These are phyloP conservation scores for Hymenoscyphus infarciens DNA, from an alignment of 2,329 filamentous ascomycete species.

Conservation along the genomic window DNA sequence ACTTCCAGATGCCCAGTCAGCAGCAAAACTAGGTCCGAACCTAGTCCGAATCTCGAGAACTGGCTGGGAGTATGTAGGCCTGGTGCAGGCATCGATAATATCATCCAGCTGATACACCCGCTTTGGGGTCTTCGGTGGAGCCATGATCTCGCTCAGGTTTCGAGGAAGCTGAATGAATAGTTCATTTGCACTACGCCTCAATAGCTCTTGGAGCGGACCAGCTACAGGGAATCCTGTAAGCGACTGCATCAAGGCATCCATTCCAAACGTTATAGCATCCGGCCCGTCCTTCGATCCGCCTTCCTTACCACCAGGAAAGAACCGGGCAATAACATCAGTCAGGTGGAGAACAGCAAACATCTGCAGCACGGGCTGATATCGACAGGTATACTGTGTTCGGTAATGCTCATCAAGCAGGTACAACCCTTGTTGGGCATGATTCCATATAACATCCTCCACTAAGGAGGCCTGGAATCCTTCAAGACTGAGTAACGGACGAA, in stretches of 20 bases:
- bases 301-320: constrained; percentile 29
- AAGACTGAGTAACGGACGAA: constrained; percentile 33
- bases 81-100: constrained; percentile 34
- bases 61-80: constrained; percentile 33
- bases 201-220: constrained; percentile 32
- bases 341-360: constrained; percentile 35
- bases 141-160: constrained; percentile 23
- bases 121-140: constrained; percentile 10
- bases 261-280: constrained; percentile 30
- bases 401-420: constrained; percentile 33
- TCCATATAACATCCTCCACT: constrained; percentile 31
- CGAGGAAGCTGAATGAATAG: constrained; percentile 26
- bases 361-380: constrained; percentile 36
- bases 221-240: constrained; percentile 32
- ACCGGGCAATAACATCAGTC: constrained; percentile 32
- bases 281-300: constrained; percentile 26
- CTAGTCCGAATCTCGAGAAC: constrained; percentile 29
- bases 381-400: constrained; percentile 29
- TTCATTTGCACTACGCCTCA: constrained; percentile 29
- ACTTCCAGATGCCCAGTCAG: constrained; percentile 28
- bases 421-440: constrained; percentile 34
- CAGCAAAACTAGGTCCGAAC: constrained; percentile 30
- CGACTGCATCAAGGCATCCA: constrained; percentile 33
- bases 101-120: constrained; percentile 31
- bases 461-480: constrained; percentile 25